phyloP scores from a whole-genome alignment of 2,329 filamentous ascomycete genomes.

The Trichoderma citrinoviride region DNA sequence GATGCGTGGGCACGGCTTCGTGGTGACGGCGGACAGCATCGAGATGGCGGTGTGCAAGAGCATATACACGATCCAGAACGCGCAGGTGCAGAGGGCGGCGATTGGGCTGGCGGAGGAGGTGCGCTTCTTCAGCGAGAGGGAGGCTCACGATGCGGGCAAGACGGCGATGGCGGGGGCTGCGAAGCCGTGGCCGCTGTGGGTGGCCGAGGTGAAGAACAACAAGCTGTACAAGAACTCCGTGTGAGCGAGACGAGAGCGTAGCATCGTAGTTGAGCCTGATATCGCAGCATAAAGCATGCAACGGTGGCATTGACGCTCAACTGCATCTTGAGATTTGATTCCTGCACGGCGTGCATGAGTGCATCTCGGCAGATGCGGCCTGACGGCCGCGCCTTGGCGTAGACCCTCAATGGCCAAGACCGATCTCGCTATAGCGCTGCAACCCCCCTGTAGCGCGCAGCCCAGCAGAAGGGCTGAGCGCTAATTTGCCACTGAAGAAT shows the following conservation, averaged over 20 bases:
- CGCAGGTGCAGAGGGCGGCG: constrained; percentile 6
- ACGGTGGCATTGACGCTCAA: background rate
- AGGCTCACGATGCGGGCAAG: background rate
- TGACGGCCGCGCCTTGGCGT: background rate
- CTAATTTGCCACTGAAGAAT: constrained; percentile 3
- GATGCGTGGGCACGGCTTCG: constrained; percentile 16
- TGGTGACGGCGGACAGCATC: constrained; percentile 9
- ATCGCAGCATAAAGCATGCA: background rate
- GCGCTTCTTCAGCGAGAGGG: constrained; percentile 7
- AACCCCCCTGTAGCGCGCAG: background rate
- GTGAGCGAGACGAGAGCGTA: background rate
- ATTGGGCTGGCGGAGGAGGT: background rate
- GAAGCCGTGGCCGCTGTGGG: constrained; percentile 18
- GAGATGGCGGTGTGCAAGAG: constrained; percentile 13
- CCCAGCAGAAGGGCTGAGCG: background rate
- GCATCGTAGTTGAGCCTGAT: too few relatives aligned
- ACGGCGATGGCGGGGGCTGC: constrained; percentile 8
- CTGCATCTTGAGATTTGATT: background rate
- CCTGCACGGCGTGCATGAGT: background rate
- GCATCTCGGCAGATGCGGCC: background rate
- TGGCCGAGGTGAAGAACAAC: constrained; percentile 10
- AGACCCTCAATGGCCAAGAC: background rate
- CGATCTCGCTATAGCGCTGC: background rate
- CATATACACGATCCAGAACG: constrained; percentile 16
- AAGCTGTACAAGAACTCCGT: constrained; percentile 6